Base-by-base conservation (phyloP, 164 flowering plant genomes). In the Paratinospora sagittata region DNA sequence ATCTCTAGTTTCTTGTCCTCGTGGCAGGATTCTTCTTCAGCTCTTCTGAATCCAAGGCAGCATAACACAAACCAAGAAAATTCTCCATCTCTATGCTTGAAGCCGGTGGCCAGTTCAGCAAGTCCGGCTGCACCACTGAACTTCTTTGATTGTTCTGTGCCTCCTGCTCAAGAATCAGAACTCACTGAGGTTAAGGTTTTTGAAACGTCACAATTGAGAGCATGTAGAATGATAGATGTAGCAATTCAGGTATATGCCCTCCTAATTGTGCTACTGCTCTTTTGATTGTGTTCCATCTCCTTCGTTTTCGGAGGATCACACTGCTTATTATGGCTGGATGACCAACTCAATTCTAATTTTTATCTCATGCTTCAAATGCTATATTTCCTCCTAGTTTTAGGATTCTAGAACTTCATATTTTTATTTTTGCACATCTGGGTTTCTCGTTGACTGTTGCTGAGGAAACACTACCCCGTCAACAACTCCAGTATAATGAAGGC, bases 211-310 rank as follows among this genome's bases (percentile, higher is more conserved):
- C 75, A 79, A 76, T 66, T 65, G 39, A 87, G 80, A 79, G 87
- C 89, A 34, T 79, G 74, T 55, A 69, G 76, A 27, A 85, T 87
- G 91, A 89, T 87, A 24, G 79, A 82, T 75, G 80, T 76, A 41
- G 91, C 88, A 11, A 64, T 82, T 64, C 86, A 85, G 90, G 88
- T 87, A 79, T n/a, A 37, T 12, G 47, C 10, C 66, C 61, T 65
- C 3, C 23, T 16, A 4, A 49, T 17, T 49, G 19, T 16, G 55
- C 19, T 17, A 11, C 55, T 11, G 55, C 55, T 49, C 55, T 49
- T 49, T 49, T 49, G 60, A 11, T 12, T n/a, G 6, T 52, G 7
- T 52, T 52, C 23, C 45, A 41, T 52, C 60, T 52, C 60, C 11
- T 52, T n/a, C 12, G 23, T 52, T 52, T 11, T 52, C 11, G 60